phyloP scores from a whole-genome alignment of 2,329 filamentous ascomycete species.

The Huntiella omanensis region DNA sequence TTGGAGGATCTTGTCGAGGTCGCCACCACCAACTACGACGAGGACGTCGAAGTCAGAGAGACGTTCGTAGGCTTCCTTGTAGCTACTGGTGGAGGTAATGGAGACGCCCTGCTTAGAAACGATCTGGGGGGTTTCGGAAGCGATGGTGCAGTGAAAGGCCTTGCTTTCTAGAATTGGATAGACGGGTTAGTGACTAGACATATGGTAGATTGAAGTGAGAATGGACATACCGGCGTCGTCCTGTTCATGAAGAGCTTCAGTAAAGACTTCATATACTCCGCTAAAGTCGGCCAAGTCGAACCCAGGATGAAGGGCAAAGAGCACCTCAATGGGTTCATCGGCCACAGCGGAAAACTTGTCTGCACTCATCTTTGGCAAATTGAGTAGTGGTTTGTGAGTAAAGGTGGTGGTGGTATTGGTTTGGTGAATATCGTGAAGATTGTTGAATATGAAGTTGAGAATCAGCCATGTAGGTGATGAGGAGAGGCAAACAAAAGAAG shows the following conservation, averaged over 20 bases:
- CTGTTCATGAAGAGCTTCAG: slow-evolving; percentile 31
- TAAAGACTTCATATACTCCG: slow-evolving; percentile 33
- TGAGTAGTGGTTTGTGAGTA: slow-evolving; percentile 10
- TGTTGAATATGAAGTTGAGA: no score
- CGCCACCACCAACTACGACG: slow-evolving; percentile 52
- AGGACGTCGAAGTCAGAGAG: slow-evolving; percentile 64
- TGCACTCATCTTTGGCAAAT: slow-evolving; percentile 32
- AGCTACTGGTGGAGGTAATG: slow-evolving; percentile 56
- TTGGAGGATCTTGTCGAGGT: slow-evolving; percentile 43
- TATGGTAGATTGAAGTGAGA: not conserved
- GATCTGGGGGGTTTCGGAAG: slow-evolving; percentile 32
- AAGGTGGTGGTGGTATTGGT: not conserved
- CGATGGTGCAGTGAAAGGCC: slow-evolving; percentile 40
- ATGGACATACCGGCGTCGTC: slow-evolving; percentile 30
- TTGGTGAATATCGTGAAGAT: no score
- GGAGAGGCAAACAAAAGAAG: no score
- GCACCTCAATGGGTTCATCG: slow-evolving; percentile 40
- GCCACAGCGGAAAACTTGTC: slow-evolving; percentile 38
- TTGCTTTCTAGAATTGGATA: slow-evolving; percentile 27
- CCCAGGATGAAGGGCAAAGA: slow-evolving; percentile 40
- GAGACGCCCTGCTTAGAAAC: slow-evolving; percentile 45
- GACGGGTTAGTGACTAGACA: not conserved
- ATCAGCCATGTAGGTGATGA: no score
- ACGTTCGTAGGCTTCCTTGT: slow-evolving; percentile 56
- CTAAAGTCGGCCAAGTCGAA: slow-evolving; percentile 41